These are phyloP conservation scores for Kuraishia cidri DNA, from an alignment of 805 yeast genomes.

Conservation along the genomic window DNA sequence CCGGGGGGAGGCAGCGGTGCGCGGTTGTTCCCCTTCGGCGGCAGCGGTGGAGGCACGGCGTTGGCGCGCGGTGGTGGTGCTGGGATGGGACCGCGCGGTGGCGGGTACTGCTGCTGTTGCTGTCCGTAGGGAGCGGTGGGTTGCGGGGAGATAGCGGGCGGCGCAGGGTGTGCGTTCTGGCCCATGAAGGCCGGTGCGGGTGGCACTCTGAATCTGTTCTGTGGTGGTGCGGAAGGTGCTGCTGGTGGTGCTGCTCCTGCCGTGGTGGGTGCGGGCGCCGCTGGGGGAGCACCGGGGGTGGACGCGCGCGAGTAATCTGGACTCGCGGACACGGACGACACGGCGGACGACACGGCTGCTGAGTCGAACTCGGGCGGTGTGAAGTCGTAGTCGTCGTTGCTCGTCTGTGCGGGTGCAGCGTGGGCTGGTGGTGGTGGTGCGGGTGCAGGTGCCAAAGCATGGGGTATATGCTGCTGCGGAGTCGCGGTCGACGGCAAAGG, in stretches of 20 bases:
- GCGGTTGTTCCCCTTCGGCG: conserved; percentile 7
- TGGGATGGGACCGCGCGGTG: conserved; percentile 8
- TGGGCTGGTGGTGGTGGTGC: conserved; percentile 33
- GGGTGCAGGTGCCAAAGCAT: no score
- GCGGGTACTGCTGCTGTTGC: conserved; percentile 4
- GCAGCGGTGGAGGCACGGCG: conserved; percentile 10
- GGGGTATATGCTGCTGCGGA: no score
- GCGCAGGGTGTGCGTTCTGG: conserved; percentile 9
- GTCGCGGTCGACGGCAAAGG: conserved; percentile 10
- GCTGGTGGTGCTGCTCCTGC: conserved; percentile 7
- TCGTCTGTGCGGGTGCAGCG: conserved; percentile 8
- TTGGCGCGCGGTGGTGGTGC: conserved; percentile 3
- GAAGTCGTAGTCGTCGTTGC: conserved; percentile 11
- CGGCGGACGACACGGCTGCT: conserved; percentile 9
- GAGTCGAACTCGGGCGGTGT: conserved; percentile 10
- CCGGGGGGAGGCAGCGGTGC: conserved; percentile 12
- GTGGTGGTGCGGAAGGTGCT: conserved; percentile 8
- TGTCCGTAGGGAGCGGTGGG: conserved; percentile 7
- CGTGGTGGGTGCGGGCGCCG: conserved; percentile 9
- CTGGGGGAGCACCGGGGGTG: no score
- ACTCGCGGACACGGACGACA: conserved; percentile 8
- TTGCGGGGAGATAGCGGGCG: conserved; percentile 16
- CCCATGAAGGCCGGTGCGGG: conserved; percentile 18
- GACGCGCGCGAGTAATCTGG: conserved; percentile 5
- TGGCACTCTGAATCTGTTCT: conserved; percentile 25